Conservation (phyloP, 306 rosid genomes). For the Fragaria nilgerrensis region DNA sequence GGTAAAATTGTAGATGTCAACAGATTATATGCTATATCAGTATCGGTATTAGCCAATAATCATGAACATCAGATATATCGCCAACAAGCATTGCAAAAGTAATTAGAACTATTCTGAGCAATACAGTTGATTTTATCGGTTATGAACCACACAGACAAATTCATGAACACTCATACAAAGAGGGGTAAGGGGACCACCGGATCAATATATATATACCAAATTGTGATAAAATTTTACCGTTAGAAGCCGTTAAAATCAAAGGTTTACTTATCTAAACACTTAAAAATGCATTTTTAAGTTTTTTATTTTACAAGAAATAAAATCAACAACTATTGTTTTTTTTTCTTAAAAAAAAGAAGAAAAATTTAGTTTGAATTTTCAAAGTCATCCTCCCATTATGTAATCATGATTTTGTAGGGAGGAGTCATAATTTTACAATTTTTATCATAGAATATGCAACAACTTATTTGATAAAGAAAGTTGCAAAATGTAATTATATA, state of each 20-base stretch:
- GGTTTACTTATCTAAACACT: no score
- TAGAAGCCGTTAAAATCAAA: no score
- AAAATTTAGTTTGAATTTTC: no score
- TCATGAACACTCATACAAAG: not conserved
- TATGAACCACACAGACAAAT: not conserved
- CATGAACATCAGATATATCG: not conserved
- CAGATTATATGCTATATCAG: not conserved
- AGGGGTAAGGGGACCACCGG: not conserved
- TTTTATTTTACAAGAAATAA: no score
- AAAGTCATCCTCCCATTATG: not conserved
- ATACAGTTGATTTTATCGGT: not conserved
- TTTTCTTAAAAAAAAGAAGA: no score
- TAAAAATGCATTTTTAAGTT: no score
- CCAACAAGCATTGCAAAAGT: not conserved
- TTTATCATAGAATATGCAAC: not conserved
- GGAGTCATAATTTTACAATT: not conserved
- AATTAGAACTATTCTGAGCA: not conserved
- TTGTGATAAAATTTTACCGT: not conserved
- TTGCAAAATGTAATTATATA: no score
- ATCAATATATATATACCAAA: not conserved
- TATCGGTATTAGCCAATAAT: not conserved
- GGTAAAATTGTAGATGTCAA: not conserved
- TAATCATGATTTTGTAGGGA: not conserved
- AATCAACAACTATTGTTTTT: no score
- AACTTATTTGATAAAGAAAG: not conserved